Conservation (phyloP, 768 basidiomycete species). For the Tricholoma bakamatsutake region DNA sequence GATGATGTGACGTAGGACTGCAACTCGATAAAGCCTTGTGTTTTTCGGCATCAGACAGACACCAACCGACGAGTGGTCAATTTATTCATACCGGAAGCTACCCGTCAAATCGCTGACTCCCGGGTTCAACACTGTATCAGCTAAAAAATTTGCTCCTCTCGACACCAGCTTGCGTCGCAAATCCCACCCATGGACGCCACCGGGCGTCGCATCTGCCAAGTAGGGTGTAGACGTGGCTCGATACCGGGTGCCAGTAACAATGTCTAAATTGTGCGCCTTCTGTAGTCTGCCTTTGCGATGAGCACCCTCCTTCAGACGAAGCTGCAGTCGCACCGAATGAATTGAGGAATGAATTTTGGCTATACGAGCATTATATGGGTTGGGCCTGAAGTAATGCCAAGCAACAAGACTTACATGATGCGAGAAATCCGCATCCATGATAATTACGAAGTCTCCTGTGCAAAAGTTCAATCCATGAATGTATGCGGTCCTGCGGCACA, state of each 20-base stretch:
- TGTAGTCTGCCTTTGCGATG: slow-evolving; percentile 50
- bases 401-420: slow-evolving; percentile 63
- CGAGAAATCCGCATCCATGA: slow-evolving; percentile 97
- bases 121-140: slow-evolving; percentile 77
- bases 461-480: slow-evolving; percentile 88
- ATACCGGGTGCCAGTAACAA: slow-evolving; percentile 92
- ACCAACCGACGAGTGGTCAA: neutral
- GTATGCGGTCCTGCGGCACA: slow-evolving; percentile 70
- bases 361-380: slow-evolving; percentile 20
- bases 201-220: slow-evolving; percentile 56
- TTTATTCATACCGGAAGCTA: slow-evolving; percentile 63
- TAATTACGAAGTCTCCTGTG: slow-evolving; percentile 89
- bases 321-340: slow-evolving; percentile 60
- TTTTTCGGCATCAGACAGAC: neutral
- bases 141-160: slow-evolving; percentile 86
- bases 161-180: slow-evolving; percentile 84
- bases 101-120: slow-evolving; percentile 90
- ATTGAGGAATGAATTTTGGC: slow-evolving; percentile 95
- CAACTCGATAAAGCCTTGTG: slow-evolving; percentile 65
- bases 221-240: slow-evolving; percentile 54
- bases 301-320: neutral
- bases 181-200: slow-evolving; percentile 92
- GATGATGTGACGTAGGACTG: slow-evolving; percentile 79
- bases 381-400: neutral
- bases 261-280: slow-evolving; percentile 81